A percentile compares a stretch with the other conserved stretches of the same genome.
phyloP scores from a whole-genome alignment of 2,329 filamentous ascomycete genomes.

The Clarireedia monteithiana region DNA sequence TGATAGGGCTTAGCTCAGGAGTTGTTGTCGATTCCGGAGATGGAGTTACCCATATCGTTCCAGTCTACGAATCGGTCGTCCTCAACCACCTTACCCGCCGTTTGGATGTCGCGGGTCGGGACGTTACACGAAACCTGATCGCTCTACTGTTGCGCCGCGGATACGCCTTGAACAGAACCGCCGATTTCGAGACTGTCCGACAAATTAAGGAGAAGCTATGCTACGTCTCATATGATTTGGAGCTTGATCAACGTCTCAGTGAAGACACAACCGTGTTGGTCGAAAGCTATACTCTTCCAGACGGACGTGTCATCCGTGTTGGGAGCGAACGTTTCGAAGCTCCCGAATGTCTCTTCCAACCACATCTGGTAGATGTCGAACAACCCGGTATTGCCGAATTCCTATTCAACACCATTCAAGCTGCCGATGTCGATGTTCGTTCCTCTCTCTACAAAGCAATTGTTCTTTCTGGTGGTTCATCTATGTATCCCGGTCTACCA shows the following conservation, averaged over 20 bases:
- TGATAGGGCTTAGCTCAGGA: conserved; percentile 70
- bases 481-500: conserved; percentile 97
- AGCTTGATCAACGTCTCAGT: conserved; percentile 89
- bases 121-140: conserved; percentile 98
- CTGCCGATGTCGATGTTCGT: conserved; percentile 90
- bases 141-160: conserved; percentile 86
- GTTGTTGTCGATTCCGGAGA: conserved; percentile 99
- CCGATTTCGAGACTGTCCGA: conserved; percentile 96
- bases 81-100: conserved; percentile 93
- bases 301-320: conserved; percentile 91
- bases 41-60: conserved; percentile 96
- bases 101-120: conserved; percentile 89
- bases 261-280: conserved; percentile 97
- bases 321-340: conserved; percentile 97
- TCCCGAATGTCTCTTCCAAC: conserved; percentile 96
- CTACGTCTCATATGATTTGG: conserved; percentile 97
- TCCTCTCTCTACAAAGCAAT: conserved; percentile 94
- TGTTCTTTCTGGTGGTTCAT: conserved; percentile 90
- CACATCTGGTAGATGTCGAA: conserved; percentile 94
- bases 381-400: conserved; percentile 96
- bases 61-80: conserved; percentile 96
- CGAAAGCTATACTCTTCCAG: conserved; percentile 93
- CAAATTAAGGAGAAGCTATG: conserved; percentile 99
- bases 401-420: conserved; percentile 97
- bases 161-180: conserved; percentile 94